phyloP scores from a whole-genome alignment of 2,329 filamentous ascomycete species.

The Hymenotorrendiella dingleyae region DNA sequence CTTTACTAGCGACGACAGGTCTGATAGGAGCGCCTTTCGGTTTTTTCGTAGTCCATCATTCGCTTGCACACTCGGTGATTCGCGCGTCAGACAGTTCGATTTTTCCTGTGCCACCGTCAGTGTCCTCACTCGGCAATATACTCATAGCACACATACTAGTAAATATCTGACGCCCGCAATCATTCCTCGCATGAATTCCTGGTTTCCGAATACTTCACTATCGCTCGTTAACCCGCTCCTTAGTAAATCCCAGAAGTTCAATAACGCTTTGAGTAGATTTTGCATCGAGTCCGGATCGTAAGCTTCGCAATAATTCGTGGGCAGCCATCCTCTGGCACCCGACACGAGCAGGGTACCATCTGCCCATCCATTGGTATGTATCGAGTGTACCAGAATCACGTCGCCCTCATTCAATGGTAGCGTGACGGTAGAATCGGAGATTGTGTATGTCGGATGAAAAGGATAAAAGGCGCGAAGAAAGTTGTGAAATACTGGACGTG shows the following conservation, averaged over 20 bases:
- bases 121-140: conserved; percentile 1
- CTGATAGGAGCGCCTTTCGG: conserved; percentile 81
- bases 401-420: conserved; percentile 85
- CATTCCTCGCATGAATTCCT: conserved; percentile 90
- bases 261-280: conserved; percentile 75
- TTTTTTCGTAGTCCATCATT: conserved; percentile 72
- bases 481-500: conserved; percentile 75
- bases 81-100: conserved; percentile 79
- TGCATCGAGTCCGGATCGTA: conserved; percentile 87
- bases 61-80: conserved; percentile 67
- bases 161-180: conserved; percentile 90
- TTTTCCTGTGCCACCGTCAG: conserved; percentile 57
- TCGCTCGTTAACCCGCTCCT: conserved; percentile 71
- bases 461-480: conserved; percentile 92
- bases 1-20: conserved; percentile 85
- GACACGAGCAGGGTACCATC: conserved; percentile 86
- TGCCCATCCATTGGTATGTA: conserved; percentile 97
- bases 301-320: conserved; percentile 95
- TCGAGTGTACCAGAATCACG: conserved; percentile 87
- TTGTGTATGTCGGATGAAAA: conserved; percentile 73
- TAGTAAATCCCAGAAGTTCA: conserved; percentile 89
- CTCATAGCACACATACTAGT: conserved; percentile 54
- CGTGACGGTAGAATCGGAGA: conserved; percentile 81
- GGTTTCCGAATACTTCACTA: conserved; percentile 74
- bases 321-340: conserved; percentile 87